phyloP scores from a whole-genome alignment of 2,329 filamentous ascomycete genomes.

The Botrytis porri region DNA sequence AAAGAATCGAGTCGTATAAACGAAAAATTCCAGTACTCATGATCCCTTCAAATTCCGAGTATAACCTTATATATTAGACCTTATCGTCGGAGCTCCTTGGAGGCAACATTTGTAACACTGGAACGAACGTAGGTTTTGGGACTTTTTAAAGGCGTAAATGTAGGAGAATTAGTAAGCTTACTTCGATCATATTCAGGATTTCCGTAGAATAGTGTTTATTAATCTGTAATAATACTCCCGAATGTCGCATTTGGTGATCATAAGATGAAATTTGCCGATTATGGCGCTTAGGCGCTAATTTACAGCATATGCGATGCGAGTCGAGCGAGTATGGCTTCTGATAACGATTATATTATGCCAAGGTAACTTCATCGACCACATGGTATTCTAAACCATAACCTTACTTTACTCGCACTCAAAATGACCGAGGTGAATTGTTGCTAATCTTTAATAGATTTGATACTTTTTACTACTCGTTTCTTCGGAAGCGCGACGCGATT shows the following conservation, averaged over 20 bases:
- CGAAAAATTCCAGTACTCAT: neutral
- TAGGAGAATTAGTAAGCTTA: neutral
- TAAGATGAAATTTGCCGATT: neutral
- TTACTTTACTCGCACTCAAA: neutral
- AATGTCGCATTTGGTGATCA: neutral
- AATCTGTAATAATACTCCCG: neutral
- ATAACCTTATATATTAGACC: neutral
- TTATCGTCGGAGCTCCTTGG: neutral
- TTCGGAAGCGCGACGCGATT: neutral
- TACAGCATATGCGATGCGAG: neutral
- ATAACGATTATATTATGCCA: neutral
- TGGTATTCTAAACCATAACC: neutral
- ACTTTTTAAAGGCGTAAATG: neutral
- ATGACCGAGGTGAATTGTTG: neutral
- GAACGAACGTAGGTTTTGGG: too few species aligned
- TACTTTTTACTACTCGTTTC: neutral
- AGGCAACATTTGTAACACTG: neutral
- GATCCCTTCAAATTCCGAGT: neutral
- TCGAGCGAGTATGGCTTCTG: neutral
- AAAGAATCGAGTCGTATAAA: neutral
- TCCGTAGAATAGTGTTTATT: neutral
- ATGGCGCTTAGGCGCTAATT: neutral
- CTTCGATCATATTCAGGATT: neutral
- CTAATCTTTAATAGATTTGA: neutral
- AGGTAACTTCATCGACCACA: neutral